Percentiles rank a stretch among this genome's conserved stretches.
Conservation (phyloP, 1,139 yeast species). For the Barnettozyma hawaiiensis region DNA sequence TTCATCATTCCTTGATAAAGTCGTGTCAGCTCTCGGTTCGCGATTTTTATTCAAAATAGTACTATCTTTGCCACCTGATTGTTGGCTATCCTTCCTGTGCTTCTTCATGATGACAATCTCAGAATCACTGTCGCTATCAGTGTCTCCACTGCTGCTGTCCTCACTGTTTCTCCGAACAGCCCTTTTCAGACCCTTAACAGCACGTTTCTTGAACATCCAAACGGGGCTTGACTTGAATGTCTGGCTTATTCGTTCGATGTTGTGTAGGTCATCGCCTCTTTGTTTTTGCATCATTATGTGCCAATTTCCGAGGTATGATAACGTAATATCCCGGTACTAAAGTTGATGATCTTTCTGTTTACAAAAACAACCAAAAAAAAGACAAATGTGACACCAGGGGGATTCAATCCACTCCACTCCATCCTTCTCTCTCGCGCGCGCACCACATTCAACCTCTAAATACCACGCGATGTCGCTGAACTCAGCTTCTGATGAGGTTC, state of each 20-base stretch:
- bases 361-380: neutral
- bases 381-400: too few species aligned
- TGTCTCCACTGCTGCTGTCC: conserved; percentile 7
- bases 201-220: conserved; percentile 29
- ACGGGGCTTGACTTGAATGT: too few species aligned
- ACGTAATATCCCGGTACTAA: neutral
- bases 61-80: neutral
- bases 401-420: too few species aligned
- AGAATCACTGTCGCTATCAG: conserved; percentile 8
- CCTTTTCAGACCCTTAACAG: conserved; percentile 14
- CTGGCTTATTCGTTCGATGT: too few species aligned
- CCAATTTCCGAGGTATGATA: neutral
- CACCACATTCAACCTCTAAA: too few species aligned
- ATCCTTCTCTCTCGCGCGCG: too few species aligned
- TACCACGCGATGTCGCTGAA: conserved; percentile 12
- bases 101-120: conserved; percentile 2
- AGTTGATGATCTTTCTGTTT: neutral
- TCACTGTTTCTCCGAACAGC: conserved; percentile 4
- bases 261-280: too few species aligned
- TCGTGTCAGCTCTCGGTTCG: neutral
- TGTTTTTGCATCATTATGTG: neutral
- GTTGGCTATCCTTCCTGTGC: neutral
- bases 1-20: conserved; percentile 25
- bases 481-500: conserved; percentile 22
- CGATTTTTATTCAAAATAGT: neutral